phyloP scores from a whole-genome alignment of 2,329 filamentous ascomycete species.

The Diplodia corticola region DNA sequence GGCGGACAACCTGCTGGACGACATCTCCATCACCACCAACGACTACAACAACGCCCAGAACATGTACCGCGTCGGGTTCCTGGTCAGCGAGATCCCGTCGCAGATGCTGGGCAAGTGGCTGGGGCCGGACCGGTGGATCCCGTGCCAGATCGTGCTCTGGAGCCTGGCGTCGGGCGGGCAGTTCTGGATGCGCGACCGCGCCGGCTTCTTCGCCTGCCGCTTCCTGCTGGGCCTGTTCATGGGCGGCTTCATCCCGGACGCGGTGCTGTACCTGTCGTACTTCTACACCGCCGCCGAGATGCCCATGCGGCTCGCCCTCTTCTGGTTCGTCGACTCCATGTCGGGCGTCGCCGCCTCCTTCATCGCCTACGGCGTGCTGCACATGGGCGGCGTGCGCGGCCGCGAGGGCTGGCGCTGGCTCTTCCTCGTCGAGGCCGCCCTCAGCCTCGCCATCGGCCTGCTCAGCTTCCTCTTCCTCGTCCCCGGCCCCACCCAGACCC shows the following conservation, averaged over 20 bases:
- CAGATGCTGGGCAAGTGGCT: slow-evolving; percentile 51
- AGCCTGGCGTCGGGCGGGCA: slow-evolving; percentile 61
- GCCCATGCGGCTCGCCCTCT: slow-evolving; percentile 64
- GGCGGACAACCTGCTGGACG: slow-evolving; percentile 37
- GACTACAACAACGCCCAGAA: slow-evolving; percentile 44
- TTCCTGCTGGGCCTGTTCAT: slow-evolving; percentile 54
- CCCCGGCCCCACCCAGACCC: slow-evolving; percentile 60
- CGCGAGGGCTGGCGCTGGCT: slow-evolving; percentile 64
- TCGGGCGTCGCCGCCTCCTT: slow-evolving; percentile 45
- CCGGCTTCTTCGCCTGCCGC: slow-evolving; percentile 38
- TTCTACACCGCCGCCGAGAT: slow-evolving; percentile 63
- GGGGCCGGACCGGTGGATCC: slow-evolving; percentile 51
- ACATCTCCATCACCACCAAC: slow-evolving; percentile 38
- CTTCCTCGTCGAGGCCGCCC: slow-evolving; percentile 60
- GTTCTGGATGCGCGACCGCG: slow-evolving; percentile 3
- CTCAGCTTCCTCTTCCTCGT: slow-evolving; percentile 53
- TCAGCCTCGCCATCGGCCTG: slow-evolving; percentile 55
- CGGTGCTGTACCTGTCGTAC: slow-evolving; percentile 64
- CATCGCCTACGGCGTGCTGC: slow-evolving; percentile 60
- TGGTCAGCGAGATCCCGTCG: slow-evolving; percentile 48
- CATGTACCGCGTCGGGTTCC: slow-evolving; percentile 80
- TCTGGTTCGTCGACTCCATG: slow-evolving; percentile 67
- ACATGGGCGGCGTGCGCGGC: slow-evolving; percentile 61
- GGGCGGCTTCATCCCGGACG: slow-evolving; percentile 62
- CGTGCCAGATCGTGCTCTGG: slow-evolving; percentile 62